phyloP scores from a whole-genome alignment of 495 filamentous ascomycete genomes.

The Xylaria curta region DNA sequence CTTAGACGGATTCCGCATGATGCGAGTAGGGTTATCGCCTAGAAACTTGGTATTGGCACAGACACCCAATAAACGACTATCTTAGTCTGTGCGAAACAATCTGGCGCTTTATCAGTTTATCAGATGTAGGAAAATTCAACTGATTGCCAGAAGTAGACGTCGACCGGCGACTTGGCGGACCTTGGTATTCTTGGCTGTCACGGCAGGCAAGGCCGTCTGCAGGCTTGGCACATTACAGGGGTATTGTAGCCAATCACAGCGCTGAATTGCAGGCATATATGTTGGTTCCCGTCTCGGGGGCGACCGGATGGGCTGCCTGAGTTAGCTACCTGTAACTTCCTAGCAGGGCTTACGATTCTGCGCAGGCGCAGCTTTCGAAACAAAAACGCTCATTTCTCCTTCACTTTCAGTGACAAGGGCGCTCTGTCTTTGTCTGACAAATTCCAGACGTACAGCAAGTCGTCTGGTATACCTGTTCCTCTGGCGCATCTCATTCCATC shows the following conservation, averaged over 20 bases:
- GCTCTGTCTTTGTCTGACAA: conserved; percentile 1
- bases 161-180: conserved; percentile 3
- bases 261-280: neutral
- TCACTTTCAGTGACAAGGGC: neutral
- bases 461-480: neutral
- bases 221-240: conserved; percentile 4
- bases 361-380: conserved; percentile 10
- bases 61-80: conserved; percentile 17
- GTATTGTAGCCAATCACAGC: neutral
- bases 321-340: neutral
- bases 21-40: conserved; percentile 5
- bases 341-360: conserved; percentile 6
- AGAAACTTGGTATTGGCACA: conserved; percentile 24
- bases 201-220: conserved; percentile 10
- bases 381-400: neutral
- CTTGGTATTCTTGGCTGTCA: neutral
- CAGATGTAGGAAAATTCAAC: neutral
- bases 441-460: neutral
- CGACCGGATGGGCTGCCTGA: neutral
- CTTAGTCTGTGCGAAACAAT: neutral
- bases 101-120: neutral
- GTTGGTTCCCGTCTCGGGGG: neutral
- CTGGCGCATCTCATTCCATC: neutral
- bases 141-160: neutral
- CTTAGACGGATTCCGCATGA: conserved; percentile 4